Evolutionary conservation across 2,329 filamentous ascomycete genomes (phyloP), one percentile per base, ranked within the genome.

Genomic region (Calonectria crousiana): DNA sequence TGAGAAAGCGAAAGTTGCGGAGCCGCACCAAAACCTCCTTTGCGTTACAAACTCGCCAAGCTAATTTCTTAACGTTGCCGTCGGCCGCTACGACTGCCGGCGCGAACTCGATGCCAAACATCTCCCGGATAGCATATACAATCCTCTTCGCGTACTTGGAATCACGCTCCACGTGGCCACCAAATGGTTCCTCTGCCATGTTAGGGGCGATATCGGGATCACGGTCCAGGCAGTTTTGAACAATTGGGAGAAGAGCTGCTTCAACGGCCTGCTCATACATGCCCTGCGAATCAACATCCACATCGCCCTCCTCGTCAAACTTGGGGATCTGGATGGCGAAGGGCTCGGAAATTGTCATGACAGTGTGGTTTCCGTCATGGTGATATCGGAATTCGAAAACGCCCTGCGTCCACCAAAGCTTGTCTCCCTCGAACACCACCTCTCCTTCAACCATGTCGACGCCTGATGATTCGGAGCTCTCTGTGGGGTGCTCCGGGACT

Each of bases 331-430:
- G 92, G 71, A 98, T 93, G 84, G 98, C 96, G 80, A 99, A 99
- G 0, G 97, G 96, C 78, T 95, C 91, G 6, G 96, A 98, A 74
- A 98, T 94, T 23, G 95, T 92, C 94, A 99, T 97, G 81, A 98
- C 96, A 78, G 94, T 95, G 85, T 99, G 95, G 80, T 94, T 94
- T 71, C 95, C 95, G 78, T 95, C 93, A 85, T 99, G 97, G 85
- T 99, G 97, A 85, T 98, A 98, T 51, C 97, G 93, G 87, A 99
- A 97, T 82, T 99, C 97, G 82, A 98, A 99, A 4, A 97, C 94
- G 69, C 97, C 97, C 75, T 96, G 94, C 0, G 94, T 98, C 97
- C 97, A 99, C 93, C 95, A 99, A 3, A 98, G 90, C 86, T 98
- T 98, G 86, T 98, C 96, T 62, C 97, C 96, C 13, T 93, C 89